Evolutionary conservation across 257 asterid genomes (phyloP).

Genomic region (Fraxinus pennsylvanica): DNA sequence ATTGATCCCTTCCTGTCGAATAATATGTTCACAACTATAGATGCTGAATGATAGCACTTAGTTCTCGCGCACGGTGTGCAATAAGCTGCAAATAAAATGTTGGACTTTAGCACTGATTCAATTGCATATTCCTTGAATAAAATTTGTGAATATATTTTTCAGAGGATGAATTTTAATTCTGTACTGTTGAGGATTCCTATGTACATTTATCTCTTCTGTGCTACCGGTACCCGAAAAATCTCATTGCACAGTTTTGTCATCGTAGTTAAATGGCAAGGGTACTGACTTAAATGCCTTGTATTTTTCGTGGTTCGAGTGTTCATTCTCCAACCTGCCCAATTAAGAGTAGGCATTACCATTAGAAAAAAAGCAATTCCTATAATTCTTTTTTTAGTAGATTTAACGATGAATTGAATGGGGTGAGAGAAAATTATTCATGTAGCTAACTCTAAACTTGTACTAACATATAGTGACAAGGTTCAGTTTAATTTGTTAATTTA

Average conservation of each 20-base stretch:
- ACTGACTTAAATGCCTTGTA: constrained; percentile 67
- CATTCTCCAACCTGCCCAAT: constrained; percentile 69
- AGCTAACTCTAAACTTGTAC: too few species aligned
- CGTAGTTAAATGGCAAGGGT: constrained; percentile 78
- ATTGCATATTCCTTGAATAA: neutral
- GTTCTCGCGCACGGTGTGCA: neutral
- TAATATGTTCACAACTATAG: too few species aligned
- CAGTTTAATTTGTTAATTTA: too few species aligned
- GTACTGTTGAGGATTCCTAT: neutral
- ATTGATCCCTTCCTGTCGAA: too few species aligned
- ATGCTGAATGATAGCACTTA: too few species aligned
- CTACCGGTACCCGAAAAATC: neutral
- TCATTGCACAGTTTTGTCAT: constrained; percentile 3
- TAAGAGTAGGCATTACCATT: neutral
- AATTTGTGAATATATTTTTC: neutral
- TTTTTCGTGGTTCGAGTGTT: constrained; percentile 76
- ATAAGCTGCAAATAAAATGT: constrained; percentile 26
- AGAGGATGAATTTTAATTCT: neutral
- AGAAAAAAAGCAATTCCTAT: neutral
- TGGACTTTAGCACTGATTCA: neutral
- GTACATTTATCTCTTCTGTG: neutral
- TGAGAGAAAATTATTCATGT: too few species aligned
- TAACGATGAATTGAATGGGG: too few species aligned
- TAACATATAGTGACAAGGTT: neutral
- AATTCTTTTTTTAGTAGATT: too few species aligned